Evolutionary conservation across 2,329 filamentous ascomycete species (phyloP).

Genomic region (Scytalidium sp.): DNA sequence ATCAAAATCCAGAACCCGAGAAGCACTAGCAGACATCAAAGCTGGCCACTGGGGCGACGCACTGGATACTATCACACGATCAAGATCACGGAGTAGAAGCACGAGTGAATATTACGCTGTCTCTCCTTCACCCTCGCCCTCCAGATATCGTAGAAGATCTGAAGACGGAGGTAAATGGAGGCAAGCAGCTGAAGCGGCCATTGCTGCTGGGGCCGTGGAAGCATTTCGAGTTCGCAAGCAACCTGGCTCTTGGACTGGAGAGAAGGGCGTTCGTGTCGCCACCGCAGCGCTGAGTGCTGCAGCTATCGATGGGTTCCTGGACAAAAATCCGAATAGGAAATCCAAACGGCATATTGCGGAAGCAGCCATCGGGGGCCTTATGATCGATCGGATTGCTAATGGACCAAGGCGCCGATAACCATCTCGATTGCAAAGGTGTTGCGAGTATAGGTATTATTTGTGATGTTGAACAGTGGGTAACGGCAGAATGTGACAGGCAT

Average conservation of each 20-base stretch:
- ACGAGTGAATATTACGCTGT: not conserved
- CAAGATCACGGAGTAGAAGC: not conserved
- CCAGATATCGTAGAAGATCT: not conserved
- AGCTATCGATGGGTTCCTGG: constrained; percentile 44
- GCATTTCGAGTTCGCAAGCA: constrained; percentile 44
- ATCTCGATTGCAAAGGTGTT: too few relatives aligned
- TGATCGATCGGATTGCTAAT: not conserved
- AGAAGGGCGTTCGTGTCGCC: constrained; percentile 46
- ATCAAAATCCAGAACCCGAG: not conserved
- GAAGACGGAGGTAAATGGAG: not conserved
- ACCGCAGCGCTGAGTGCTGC: constrained; percentile 47
- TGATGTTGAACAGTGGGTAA: too few relatives aligned
- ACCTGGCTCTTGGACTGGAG: constrained; percentile 42
- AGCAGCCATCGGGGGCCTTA: not conserved
- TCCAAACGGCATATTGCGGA: not conserved
- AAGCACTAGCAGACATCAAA: not conserved
- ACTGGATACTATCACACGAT: not conserved
- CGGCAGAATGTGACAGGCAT: too few relatives aligned
- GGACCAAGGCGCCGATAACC: not conserved
- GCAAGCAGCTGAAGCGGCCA: constrained; percentile 31
- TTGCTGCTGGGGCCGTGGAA: constrained; percentile 46
- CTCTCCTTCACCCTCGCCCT: not conserved
- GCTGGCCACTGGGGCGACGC: not conserved
- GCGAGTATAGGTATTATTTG: too few relatives aligned
- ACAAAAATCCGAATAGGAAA: not conserved